A percentile compares a stretch with the other conserved stretches of the same genome.
phyloP scores from a whole-genome alignment of 352 stramenopile genomes.

The Thraustochytrium striatum region DNA sequence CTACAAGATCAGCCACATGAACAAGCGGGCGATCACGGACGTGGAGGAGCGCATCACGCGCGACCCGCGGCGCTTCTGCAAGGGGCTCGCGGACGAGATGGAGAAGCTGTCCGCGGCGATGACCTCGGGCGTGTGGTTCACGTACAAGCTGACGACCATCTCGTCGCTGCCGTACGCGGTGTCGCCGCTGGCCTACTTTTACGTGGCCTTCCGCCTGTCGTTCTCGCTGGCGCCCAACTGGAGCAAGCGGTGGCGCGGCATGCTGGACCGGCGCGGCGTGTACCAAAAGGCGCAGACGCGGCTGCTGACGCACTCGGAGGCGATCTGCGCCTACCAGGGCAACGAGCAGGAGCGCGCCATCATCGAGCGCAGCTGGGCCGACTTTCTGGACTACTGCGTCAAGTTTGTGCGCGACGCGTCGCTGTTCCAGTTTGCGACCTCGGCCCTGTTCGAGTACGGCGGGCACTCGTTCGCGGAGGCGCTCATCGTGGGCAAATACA shows the following conservation, averaged over 20 bases:
- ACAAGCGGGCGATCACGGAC: slow-evolving; percentile 41
- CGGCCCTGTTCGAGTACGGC: slow-evolving; percentile 47
- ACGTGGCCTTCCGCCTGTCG: slow-evolving; percentile 39
- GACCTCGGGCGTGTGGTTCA: slow-evolving; percentile 44
- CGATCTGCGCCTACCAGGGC: slow-evolving; percentile 43
- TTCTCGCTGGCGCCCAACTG: slow-evolving; percentile 45
- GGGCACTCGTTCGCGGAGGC: slow-evolving; percentile 47
- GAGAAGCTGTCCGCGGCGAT: slow-evolving; percentile 43
- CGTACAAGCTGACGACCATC: slow-evolving; percentile 48
- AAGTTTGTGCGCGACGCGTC: slow-evolving; percentile 44
- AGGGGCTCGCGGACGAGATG: slow-evolving; percentile 48
- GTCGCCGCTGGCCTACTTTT: slow-evolving; percentile 46
- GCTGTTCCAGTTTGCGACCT: slow-evolving; percentile 49
- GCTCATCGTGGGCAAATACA: slow-evolving; percentile 47
- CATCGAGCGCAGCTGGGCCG: slow-evolving; percentile 37
- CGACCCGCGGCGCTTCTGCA: slow-evolving; percentile 48
- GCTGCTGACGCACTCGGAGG: slow-evolving; percentile 42
- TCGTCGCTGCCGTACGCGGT: slow-evolving; percentile 44
- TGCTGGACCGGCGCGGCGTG: slow-evolving; percentile 42
- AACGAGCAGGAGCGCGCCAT: slow-evolving; percentile 39
- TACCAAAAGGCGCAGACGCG: slow-evolving; percentile 44
- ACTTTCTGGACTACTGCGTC: slow-evolving; percentile 41
- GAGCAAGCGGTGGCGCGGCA: slow-evolving; percentile 46
- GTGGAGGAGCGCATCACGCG: slow-evolving; percentile 48
- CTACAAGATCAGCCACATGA: slow-evolving; percentile 52